These are phyloP conservation scores for Colletotrichum spinosum DNA, from an alignment of 2,329 filamentous ascomycete genomes.

Conservation along the genomic window DNA sequence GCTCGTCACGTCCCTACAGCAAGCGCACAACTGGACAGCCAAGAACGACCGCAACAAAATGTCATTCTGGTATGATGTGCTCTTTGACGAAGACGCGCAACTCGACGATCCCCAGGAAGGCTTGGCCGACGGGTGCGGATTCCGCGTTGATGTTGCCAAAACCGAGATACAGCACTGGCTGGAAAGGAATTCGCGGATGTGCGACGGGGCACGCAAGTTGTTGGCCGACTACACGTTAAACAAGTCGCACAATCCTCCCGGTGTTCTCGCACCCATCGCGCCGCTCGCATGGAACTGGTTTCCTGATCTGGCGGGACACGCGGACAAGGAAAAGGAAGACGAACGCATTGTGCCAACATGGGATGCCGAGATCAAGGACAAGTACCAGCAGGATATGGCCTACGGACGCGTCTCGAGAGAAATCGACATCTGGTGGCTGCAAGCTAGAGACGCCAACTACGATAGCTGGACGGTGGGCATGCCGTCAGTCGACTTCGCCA, in stretches of 20 bases:
- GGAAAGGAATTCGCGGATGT: conserved; percentile 69
- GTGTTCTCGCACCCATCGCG: conserved; percentile 61
- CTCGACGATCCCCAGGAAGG: conserved; percentile 63
- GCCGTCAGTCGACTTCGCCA: conserved; percentile 70
- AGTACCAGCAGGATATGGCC: conserved; percentile 68
- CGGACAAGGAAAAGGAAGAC: conserved; percentile 49
- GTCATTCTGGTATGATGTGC: conserved; percentile 74
- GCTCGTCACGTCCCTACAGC: conserved; percentile 73
- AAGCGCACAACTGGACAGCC: conserved; percentile 77
- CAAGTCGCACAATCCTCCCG: conserved; percentile 60
- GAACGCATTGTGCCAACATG: conserved; percentile 61
- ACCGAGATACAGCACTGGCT: conserved; percentile 73
- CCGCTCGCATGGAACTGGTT: conserved; percentile 69
- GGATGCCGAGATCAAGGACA: conserved; percentile 64
- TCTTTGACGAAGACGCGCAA: conserved; percentile 69
- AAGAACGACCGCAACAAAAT: conserved; percentile 78
- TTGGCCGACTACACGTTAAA: conserved; percentile 66
- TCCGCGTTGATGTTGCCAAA: conserved; percentile 68
- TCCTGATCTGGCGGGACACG: conserved; percentile 51
- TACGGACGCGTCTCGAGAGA: conserved; percentile 73
- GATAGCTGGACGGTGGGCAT: conserved; percentile 69
- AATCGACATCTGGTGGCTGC: conserved; percentile 74
- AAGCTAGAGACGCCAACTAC: conserved; percentile 69
- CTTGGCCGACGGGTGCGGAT: conserved; percentile 63
- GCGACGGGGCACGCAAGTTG: conserved; percentile 64